Base-by-base conservation (phyloP, 495 filamentous ascomycete species). In the Neurospora sp. region DNA sequence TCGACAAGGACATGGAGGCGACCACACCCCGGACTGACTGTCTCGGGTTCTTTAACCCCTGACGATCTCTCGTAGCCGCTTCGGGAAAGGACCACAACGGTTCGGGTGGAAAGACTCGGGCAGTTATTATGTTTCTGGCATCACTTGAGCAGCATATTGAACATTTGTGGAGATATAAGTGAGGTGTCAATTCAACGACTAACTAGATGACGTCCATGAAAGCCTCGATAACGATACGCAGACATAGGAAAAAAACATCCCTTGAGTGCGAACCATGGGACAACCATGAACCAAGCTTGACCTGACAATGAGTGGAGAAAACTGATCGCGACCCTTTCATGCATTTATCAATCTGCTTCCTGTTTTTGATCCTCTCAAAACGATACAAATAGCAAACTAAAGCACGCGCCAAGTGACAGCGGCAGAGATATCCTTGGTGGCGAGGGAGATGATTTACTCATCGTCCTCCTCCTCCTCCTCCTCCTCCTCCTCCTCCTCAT, bases 401-500 rank as follows among this genome's bases (percentile, higher is more conserved):
- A 37, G 14, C 27, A 35, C 14, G 53, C 53, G 53, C 53, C 53
- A 65, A 65, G 5, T 14, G 27, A 14, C 53, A 65, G 14, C 27
- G 27, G 27, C 14, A 65, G 53, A 35, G 7, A 17, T 65, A 65
- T 65, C 53, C 53, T 65, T 16, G 27, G 9, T 22, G 17, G 48
- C 20, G 27, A 65, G 53, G 27, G 53, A 65, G 14, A 76, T 75
- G 75, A 76, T 14, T 70, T 71, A 70, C 69, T 53, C 53, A 41
- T 35, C 31, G 22, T 38, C 68, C 69, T 73, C 69, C 27, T 27
- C 20, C 20, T 22, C 27, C 27, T 27, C 69, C 27, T 27, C 20
- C 20, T 22, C 27, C 27, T 27, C 27, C 27, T 27, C 27, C 27
- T 27, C 27, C 6, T 91, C 90, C 20, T 91, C 89, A 20, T 88